A percentile compares a stretch with the other conserved stretches of the same genome.
These are phyloP conservation scores for Ustilago hordei DNA, from an alignment of 1,284 basidiomycete species.

Conservation along the genomic window DNA sequence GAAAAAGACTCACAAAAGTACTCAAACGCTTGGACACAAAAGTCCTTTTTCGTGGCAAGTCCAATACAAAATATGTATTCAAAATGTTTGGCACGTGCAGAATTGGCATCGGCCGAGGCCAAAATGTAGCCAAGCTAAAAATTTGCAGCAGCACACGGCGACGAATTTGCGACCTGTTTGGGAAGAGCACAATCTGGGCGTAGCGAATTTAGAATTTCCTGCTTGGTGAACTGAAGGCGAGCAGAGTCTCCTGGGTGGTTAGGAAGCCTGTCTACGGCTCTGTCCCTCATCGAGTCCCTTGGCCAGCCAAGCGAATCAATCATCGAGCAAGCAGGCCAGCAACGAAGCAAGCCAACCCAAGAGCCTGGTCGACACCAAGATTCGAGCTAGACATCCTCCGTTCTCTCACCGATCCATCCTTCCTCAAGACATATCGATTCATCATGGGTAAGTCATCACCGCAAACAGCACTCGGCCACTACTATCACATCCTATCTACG, in stretches of 20 bases:
- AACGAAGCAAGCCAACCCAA: not conserved
- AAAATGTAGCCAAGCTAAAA: too few relatives aligned
- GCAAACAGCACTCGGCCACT: slow-evolving; percentile 26
- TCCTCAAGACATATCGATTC: slow-evolving; percentile 58
- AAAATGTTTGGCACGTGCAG: too few relatives aligned
- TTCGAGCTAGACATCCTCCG: slow-evolving; percentile 49
- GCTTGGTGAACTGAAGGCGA: not conserved
- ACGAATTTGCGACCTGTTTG: too few relatives aligned
- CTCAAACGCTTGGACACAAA: too few relatives aligned
- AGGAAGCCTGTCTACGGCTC: not conserved
- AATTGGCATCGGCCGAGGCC: not conserved
- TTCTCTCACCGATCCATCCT: slow-evolving; percentile 54
- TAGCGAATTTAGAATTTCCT: not conserved
- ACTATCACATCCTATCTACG: slow-evolving; percentile 24
- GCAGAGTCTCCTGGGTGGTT: not conserved
- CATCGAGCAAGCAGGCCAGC: slow-evolving; percentile 6
- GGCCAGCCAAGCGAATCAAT: not conserved
- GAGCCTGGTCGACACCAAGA: slow-evolving; percentile 22
- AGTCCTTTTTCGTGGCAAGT: too few relatives aligned
- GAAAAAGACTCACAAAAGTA: too few relatives aligned
- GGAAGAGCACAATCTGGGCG: too few relatives aligned
- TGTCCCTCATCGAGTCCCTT: not conserved
- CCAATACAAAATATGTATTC: not conserved
- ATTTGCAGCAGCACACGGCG: too few relatives aligned
- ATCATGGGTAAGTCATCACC: slow-evolving; percentile 56